A percentile compares a stretch with the other conserved stretches of the same genome.
Conservation (phyloP, 805 yeast species). For the Wickerhamiella alocasiicola region DNA sequence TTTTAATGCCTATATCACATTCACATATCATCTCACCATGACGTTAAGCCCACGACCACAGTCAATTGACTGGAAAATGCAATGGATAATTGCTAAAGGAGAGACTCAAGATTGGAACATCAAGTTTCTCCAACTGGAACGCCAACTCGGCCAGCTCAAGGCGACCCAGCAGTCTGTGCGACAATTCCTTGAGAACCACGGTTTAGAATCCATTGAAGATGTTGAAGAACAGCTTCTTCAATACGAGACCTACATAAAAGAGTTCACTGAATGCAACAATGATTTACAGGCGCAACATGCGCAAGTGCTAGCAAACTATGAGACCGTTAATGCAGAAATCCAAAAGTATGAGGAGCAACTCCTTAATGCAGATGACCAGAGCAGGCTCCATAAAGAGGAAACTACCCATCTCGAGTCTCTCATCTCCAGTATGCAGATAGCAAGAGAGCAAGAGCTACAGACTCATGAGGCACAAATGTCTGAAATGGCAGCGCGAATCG, state of each 20-base stretch:
- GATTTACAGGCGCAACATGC: not conserved
- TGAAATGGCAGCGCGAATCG: no score
- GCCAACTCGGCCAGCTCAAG: not conserved
- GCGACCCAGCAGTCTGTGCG: not conserved
- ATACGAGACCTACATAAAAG: not conserved
- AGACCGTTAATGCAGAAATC: no score
- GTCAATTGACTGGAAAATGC: not conserved
- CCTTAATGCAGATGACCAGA: no score
- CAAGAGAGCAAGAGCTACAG: no score
- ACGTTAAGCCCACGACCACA: slow-evolving; percentile 1
- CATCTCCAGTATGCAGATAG: no score
- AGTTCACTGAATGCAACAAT: not conserved
- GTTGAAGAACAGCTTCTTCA: not conserved
- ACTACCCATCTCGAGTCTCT: no score
- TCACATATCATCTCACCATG: no score
- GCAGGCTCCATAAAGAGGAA: no score
- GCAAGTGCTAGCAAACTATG: no score
- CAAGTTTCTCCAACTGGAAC: not conserved
- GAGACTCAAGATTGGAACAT: not conserved
- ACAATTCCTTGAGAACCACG: not conserved
- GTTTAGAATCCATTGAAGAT: not conserved
- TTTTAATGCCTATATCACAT: not conserved
- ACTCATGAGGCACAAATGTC: no score
- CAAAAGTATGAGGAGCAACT: no score
- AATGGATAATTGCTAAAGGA: slow-evolving; percentile 1